These are phyloP conservation scores for Murraya paniculata DNA, from an alignment of 345 rosid species.

Conservation along the genomic window DNA sequence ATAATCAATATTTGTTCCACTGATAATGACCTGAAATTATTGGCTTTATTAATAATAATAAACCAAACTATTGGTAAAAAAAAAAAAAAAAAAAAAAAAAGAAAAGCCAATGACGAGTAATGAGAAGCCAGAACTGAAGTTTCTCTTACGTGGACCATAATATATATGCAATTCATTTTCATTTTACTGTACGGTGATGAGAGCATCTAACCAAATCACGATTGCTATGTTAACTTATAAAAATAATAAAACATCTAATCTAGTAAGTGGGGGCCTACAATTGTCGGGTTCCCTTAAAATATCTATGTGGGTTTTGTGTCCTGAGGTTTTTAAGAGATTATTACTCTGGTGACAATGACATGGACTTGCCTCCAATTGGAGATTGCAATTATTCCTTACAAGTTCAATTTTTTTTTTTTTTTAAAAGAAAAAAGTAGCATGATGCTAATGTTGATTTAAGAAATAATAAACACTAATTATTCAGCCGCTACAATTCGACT, in stretches of 20 bases:
- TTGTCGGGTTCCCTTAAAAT: slow-evolving; percentile 13
- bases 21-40: slow-evolving; percentile 25
- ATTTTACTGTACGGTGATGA: slow-evolving; percentile 9
- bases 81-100: slow-evolving; percentile 25
- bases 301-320: slow-evolving; percentile 23
- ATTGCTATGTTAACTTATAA: background rate
- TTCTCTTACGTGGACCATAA: background rate
- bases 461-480: background rate
- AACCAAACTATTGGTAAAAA: background rate
- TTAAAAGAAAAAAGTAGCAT: background rate
- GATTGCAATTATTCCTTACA: slow-evolving; percentile 12
- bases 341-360: slow-evolving; percentile 14
- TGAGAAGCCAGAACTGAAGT: slow-evolving; percentile 26
- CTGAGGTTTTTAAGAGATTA: slow-evolving; percentile 14
- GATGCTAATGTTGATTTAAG: background rate
- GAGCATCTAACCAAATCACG: background rate
- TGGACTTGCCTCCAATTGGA: slow-evolving; percentile 24
- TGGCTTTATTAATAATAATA: background rate
- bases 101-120: slow-evolving; percentile 24
- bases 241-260: background rate
- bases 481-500: background rate
- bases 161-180: background rate
- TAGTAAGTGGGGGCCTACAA: slow-evolving; percentile 17
- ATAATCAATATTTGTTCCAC: background rate
- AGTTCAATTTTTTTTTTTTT: no score